Percentiles rank a stretch among this genome's conserved stretches.
Conservation (phyloP, 2,329 filamentous ascomycete genomes). For the Aspergillus sp. region DNA sequence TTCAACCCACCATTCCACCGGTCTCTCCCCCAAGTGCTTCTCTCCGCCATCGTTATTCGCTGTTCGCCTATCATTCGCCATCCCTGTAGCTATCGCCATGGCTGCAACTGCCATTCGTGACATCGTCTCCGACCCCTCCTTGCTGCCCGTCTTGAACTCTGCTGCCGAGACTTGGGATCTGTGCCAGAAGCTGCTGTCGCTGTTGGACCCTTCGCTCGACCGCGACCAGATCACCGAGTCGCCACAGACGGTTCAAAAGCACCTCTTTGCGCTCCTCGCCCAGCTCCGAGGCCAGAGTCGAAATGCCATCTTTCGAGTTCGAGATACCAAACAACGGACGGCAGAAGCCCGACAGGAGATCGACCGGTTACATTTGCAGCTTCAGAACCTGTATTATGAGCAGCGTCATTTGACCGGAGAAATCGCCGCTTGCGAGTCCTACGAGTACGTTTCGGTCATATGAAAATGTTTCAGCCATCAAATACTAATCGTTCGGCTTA, state of each 20-base stretch:
- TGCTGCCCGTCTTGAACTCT: slow-evolving; percentile 70
- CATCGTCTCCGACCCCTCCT: slow-evolving; percentile 67
- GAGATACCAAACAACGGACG: slow-evolving; percentile 84
- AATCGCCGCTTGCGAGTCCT: slow-evolving; percentile 86
- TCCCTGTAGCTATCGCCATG: slow-evolving; percentile 15
- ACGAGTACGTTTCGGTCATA: slow-evolving; percentile 70
- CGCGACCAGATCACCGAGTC: slow-evolving; percentile 12
- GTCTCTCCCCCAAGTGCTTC: slow-evolving; percentile 17
- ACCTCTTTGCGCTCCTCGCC: slow-evolving; percentile 76
- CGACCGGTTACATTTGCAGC: slow-evolving; percentile 84
- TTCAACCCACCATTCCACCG: slow-evolving; percentile 18
- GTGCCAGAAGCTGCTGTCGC: slow-evolving; percentile 62
- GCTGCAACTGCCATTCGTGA: slow-evolving; percentile 58
- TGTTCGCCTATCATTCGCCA: slow-evolving; percentile 12
- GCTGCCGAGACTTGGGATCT: slow-evolving; percentile 75
- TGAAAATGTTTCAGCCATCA: background rate
- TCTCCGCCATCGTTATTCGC: slow-evolving; percentile 20
- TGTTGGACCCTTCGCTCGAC: slow-evolving; percentile 58
- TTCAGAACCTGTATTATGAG: slow-evolving; percentile 97
- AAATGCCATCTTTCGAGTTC: slow-evolving; percentile 76
- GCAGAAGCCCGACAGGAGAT: slow-evolving; percentile 88
- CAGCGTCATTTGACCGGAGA: slow-evolving; percentile 88
- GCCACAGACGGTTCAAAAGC: slow-evolving; percentile 61
- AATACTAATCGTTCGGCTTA: background rate
- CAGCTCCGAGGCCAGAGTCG: slow-evolving; percentile 83